Evolutionary conservation across 139 green algal genomes (phyloP).

Genomic region (Penium margaritaceum): DNA sequence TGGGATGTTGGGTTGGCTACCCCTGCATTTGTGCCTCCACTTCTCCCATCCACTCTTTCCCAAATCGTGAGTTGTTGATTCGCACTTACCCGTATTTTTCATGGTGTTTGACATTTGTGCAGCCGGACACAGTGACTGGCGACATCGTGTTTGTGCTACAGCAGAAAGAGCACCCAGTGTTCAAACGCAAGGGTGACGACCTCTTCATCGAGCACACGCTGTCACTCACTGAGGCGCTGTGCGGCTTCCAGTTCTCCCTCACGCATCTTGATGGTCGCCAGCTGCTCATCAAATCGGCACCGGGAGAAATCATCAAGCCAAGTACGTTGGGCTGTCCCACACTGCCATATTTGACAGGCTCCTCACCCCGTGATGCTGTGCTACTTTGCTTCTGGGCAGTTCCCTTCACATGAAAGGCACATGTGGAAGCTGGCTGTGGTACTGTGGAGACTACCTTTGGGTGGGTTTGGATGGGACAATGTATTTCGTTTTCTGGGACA

Average conservation of each 20-base stretch:
- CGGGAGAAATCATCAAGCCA: slow-evolving; percentile 86
- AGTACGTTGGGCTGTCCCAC: no score
- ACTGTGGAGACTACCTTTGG: background rate
- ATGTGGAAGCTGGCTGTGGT: background rate
- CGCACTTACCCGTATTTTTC: background rate
- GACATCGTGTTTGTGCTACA: slow-evolving; percentile 93
- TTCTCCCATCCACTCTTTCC: background rate
- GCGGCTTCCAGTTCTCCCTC: slow-evolving; percentile 71
- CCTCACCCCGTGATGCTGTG: no score
- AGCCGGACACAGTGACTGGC: slow-evolving; percentile 73
- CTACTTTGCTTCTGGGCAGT: background rate
- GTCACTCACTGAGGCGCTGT: slow-evolving; percentile 81
- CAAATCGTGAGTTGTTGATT: background rate
- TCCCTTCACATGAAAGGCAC: background rate
- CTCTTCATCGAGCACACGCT: slow-evolving; percentile 83
- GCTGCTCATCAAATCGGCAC: slow-evolving; percentile 60
- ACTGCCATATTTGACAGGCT: no score
- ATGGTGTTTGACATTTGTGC: slow-evolving; percentile 52
- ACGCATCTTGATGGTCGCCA: slow-evolving; percentile 78
- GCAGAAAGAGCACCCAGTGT: slow-evolving; percentile 79
- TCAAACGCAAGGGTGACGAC: slow-evolving; percentile 84
- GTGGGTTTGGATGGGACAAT: background rate
- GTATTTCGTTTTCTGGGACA: no score
- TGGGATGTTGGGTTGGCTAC: background rate
- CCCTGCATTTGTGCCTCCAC: slow-evolving; percentile 5